Base-by-base conservation (phyloP, 2,329 filamentous ascomycete species). In the Ceratocystis smalleyi region DNA sequence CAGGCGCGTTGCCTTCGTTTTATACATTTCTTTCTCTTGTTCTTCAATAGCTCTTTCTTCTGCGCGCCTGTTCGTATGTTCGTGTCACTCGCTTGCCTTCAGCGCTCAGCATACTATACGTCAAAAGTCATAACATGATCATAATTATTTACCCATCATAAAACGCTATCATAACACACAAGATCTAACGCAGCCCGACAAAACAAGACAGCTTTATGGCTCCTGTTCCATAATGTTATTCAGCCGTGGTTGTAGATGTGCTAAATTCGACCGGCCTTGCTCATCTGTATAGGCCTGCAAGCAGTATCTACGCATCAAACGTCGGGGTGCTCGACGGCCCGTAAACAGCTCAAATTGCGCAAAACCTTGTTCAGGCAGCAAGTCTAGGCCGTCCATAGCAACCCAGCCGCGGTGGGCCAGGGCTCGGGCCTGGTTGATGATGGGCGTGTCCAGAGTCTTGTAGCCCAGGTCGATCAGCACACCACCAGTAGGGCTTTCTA, bases 321-420 rank as follows among this genome's bases (percentile, higher is more conserved):
- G 76, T 30, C 87, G 80, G 3, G 73, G 73, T 0, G 74, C 73
- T 60, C 72, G 67, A 6, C 72, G 78, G 0, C 87, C 88, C 0
- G 88, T 91, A 71, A 91, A 89, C 1, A 91, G 74, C 73, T 92
- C 88, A 70, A 91, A 92, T 69, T 91, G 88, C 0, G 88, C 87
- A 73, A 88, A 88, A 0, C 86, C 88, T 71, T 91, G 88, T 71
- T 91, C 88, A 0, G 86, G 86, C 15, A 92, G 73, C 59, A 91
- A 78, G 69, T 91, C 87, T 12, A 91, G 75, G 0, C 88, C 88
- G 69, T 91, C 86, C 73, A 91, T 82, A 19, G 87, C 79, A 0
- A 90, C 84, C 87, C 87, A 91, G 49, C 87, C 79, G 68, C 79
- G 76, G 64, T 83, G 75, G 22, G 82, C 77, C 71, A 82, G 74